phyloP scores from a whole-genome alignment of 1,139 yeast genomes.

The Arxiozyma slooffiae region DNA sequence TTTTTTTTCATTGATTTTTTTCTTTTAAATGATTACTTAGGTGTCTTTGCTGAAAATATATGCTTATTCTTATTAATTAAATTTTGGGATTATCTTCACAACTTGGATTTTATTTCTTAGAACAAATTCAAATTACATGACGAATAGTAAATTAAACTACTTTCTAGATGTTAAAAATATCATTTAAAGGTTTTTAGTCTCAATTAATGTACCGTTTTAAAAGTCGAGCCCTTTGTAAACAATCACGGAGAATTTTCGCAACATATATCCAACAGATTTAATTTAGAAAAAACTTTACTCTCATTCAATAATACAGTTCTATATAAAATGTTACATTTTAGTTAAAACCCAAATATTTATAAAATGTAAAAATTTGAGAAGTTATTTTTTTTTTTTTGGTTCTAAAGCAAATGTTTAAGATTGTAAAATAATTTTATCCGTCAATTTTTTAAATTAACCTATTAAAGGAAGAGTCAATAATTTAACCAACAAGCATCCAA shows the following conservation, averaged over 20 bases:
- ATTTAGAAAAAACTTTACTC: neutral
- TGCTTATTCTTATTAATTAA: slow-evolving; percentile 7
- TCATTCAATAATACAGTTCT: neutral
- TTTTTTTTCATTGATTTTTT: slow-evolving; percentile 8
- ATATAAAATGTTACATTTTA: neutral
- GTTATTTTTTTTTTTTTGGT: slow-evolving; percentile 3
- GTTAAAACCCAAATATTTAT: slow-evolving; percentile 7
- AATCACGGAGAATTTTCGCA: neutral
- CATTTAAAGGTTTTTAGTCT: slow-evolving; percentile 1
- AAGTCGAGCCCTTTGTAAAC: neutral
- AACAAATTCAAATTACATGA: slow-evolving; percentile 7
- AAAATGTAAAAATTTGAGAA: slow-evolving; percentile 8
- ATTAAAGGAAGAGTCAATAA: neutral
- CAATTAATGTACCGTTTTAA: neutral
- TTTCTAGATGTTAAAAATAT: slow-evolving; percentile 5
- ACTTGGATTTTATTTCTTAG: neutral
- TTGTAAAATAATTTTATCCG: slow-evolving; percentile 9
- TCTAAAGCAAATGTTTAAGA: slow-evolving; percentile 6
- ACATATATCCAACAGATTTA: neutral
- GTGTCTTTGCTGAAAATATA: slow-evolving; percentile 6
- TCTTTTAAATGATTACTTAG: slow-evolving; percentile 3
- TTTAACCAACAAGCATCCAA: neutral
- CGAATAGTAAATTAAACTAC: slow-evolving; percentile 7
- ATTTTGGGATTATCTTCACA: neutral
- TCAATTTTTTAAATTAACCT: slow-evolving; percentile 11